phyloP scores from a whole-genome alignment of 805 yeast species.

The Saccharomycopsis capsularis region DNA sequence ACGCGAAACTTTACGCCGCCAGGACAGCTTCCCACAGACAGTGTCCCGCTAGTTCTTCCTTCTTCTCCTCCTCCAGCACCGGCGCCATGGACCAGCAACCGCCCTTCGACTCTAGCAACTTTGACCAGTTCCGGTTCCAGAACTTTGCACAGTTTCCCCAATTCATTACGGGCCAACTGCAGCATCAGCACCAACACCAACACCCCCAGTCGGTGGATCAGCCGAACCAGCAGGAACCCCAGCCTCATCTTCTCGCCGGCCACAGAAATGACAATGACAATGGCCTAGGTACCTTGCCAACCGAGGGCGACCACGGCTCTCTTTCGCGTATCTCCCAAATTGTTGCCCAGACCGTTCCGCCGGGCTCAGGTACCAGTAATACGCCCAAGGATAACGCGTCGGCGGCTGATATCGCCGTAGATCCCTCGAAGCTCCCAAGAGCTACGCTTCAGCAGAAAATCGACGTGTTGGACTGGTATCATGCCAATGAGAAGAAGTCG shows the following conservation, averaged over 20 bases:
- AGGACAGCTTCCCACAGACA: too few relatives aligned
- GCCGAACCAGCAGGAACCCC: not conserved
- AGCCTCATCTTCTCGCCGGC: not conserved
- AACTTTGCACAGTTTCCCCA: conserved; percentile 7
- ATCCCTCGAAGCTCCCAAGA: conserved; percentile 26
- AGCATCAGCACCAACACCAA: conserved; percentile 5
- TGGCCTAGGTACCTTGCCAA: too few relatives aligned
- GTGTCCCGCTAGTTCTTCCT: too few relatives aligned
- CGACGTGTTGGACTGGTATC: conserved; percentile 32
- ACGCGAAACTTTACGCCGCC: too few relatives aligned
- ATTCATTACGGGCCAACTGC: conserved; percentile 4
- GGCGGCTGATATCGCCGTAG: not conserved
- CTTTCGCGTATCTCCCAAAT: too few relatives aligned
- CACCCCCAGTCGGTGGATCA: not conserved
- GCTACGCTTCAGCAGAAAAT: conserved; percentile 35
- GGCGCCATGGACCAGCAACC: conserved; percentile 20
- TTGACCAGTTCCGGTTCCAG: conserved; percentile 16
- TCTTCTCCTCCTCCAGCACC: too few relatives aligned
- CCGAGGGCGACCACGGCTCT: too few relatives aligned
- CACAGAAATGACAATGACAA: too few relatives aligned
- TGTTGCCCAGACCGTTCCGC: too few relatives aligned
- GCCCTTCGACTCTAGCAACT: conserved; percentile 14
- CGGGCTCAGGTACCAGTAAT: too few relatives aligned
- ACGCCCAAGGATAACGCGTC: conserved; percentile 1
- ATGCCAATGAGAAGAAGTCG: conserved; percentile 27